phyloP scores from a whole-genome alignment of 2,329 filamentous ascomycete species.

The Fusarium sp. region DNA sequence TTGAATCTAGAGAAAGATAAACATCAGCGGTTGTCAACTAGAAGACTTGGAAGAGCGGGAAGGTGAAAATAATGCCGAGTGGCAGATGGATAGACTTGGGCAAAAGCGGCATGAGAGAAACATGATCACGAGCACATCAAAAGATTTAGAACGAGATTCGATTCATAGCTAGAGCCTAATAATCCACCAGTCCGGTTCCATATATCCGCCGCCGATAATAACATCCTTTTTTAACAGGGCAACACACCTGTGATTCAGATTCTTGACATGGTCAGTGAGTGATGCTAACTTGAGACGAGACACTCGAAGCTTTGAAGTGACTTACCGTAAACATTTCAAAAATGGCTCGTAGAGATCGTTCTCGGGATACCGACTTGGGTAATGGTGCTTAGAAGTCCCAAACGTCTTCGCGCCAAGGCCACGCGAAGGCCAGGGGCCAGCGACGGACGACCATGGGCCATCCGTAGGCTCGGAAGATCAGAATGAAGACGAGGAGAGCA shows the following conservation, averaged over 20 bases:
- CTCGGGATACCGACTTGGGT: not conserved
- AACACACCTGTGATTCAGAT: not conserved
- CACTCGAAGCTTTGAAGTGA: not conserved
- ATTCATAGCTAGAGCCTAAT: not conserved
- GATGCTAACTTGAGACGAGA: accelerated
- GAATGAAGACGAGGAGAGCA: not conserved
- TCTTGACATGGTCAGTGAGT: not conserved
- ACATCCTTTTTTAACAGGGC: not conserved
- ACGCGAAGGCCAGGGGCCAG: not conserved
- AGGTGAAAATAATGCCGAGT: not conserved
- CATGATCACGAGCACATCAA: not conserved
- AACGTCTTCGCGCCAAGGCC: not conserved
- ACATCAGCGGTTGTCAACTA: not conserved
- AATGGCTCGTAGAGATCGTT: not conserved
- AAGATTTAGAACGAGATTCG: not conserved
- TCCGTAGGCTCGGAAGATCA: not conserved
- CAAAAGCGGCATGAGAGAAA: not conserved
- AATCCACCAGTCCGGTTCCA: not conserved
- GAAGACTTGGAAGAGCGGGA: not conserved
- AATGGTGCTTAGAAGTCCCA: not conserved
- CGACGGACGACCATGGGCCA: not conserved
- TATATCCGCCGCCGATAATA: not conserved
- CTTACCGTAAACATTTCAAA: not conserved
- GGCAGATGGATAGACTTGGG: not conserved
- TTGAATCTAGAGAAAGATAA: not conserved